Evolutionary conservation across 331 rosid species (phyloP).

Genomic region (Acacia pycnantha): DNA sequence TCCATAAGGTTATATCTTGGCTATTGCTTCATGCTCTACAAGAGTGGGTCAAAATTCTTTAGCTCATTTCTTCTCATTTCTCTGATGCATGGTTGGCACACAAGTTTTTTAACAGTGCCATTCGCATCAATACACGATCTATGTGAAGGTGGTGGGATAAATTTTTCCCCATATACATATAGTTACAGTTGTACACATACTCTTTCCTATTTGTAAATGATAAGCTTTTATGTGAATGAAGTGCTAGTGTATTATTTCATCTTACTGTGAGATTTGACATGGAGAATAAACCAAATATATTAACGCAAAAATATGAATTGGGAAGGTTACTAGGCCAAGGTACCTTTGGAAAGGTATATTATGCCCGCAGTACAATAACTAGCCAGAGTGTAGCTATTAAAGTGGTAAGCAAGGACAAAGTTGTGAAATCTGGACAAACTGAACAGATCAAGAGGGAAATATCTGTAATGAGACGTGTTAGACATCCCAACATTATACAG

Average conservation of each 20-base stretch:
- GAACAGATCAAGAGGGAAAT: conserved; percentile 69
- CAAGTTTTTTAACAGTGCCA: conserved; percentile 26
- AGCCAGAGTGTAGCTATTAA: conserved; percentile 81
- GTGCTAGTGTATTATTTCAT: conserved; percentile 22
- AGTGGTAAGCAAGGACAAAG: conserved; percentile 71
- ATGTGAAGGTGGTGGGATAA: conserved; percentile 47
- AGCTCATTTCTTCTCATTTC: conserved; percentile 20
- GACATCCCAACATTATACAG: conserved; percentile 69
- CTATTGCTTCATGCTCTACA: conserved; percentile 28
- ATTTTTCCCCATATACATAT: neutral
- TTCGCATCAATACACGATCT: conserved; percentile 34
- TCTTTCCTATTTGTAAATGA: neutral
- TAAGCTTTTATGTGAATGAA: conserved; percentile 19
- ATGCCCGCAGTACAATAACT: conserved; percentile 56
- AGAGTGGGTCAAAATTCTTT: conserved; percentile 15
- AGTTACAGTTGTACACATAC: neutral
- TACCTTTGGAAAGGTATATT: conserved; percentile 78
- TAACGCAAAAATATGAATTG: conserved; percentile 72
- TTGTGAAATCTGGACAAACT: conserved; percentile 50
- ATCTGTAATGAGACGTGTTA: conserved; percentile 67
- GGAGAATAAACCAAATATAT: conserved; percentile 55
- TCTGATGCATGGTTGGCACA: conserved; percentile 34
- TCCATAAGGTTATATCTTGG: conserved; percentile 28
- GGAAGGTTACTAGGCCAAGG: conserved; percentile 91
- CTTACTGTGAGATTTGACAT: conserved; percentile 34